Evolutionary conservation across 805 yeast species (phyloP), one percentile per base, ranked within the genome.

Genomic region (Lipomyces lipofer): DNA sequence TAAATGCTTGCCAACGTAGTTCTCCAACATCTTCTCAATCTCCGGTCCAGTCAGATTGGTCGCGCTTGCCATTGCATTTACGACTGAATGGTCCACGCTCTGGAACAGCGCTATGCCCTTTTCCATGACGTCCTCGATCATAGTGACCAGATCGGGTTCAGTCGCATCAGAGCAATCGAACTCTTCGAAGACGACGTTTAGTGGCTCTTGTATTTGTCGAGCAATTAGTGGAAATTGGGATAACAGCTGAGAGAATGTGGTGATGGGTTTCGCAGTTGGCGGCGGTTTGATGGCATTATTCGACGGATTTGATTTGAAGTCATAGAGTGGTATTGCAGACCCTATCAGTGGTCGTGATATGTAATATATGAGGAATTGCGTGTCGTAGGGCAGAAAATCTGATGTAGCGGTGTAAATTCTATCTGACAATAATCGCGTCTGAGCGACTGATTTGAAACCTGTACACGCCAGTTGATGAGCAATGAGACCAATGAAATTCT

Each of bases 1-100:
- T 29, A 88, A 67, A 52, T 83, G 82, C 56, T 76, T 63, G 63
- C 91, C 97, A 13, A 88, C 83, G 62, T 88, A 88, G 51, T 81
- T 82, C 63, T 83, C 85, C 1, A 89, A 43, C 82, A 73, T 53
- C 74, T 75, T 60, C 75, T 79, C 59, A 82, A 69, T 49, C 22
- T 70, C 73, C 1, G 65, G 69, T 6, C 68, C 69, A 2, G 59
- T 55, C n/a, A 68, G 51, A 17, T 57, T 63, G 17, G 63, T 48
- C 15, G 67, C 66, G 7, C 48, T 43, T 2, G 67, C 66, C 52
- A 70, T 54, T 2, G 61, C 36, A n/a, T 57, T 54, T 25, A 68
- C 59, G n/a, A 56, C 44, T 2, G 59, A 38, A 21, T 53, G 57
- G 25, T 68, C 71, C 6, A 70, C 64, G n/a, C 64, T 52, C 42